phyloP scores from a whole-genome alignment of 202 grass and related monocot genomes.

The Panicum hallii region DNA sequence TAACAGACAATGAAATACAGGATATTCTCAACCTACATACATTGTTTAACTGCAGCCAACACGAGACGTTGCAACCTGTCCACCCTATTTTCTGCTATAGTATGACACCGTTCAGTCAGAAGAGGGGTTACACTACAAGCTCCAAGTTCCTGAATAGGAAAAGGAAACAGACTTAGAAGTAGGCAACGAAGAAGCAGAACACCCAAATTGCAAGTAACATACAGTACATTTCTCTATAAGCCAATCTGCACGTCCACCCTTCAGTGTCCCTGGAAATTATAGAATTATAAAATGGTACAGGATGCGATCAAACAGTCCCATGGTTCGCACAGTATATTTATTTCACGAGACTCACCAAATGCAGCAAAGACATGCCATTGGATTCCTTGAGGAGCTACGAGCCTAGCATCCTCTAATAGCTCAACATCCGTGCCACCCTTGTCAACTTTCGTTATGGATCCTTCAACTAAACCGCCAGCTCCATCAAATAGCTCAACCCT shows the following conservation, averaged over 20 bases:
- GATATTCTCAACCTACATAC: constrained; percentile 49
- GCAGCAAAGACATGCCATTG: constrained; percentile 92
- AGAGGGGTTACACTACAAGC: constrained; percentile 91
- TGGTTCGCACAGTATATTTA: background rate
- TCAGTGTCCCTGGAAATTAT: constrained; percentile 74
- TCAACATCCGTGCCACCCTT: constrained; percentile 72
- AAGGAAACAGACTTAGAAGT: constrained; percentile 32
- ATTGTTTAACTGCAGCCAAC: constrained; percentile 93
- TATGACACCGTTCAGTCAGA: constrained; percentile 75
- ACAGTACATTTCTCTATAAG: constrained; percentile 99
- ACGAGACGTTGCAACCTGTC: constrained; percentile 88
- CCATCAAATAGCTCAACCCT: constrained; percentile 95
- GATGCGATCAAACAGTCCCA: background rate
- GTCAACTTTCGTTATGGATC: constrained; percentile 75
- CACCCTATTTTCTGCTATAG: constrained; percentile 85
- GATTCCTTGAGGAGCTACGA: constrained; percentile 67
- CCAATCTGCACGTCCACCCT: constrained; percentile 93
- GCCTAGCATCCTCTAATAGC: constrained; percentile 66
- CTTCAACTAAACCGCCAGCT: constrained; percentile 74
- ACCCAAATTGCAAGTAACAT: constrained; percentile 58
- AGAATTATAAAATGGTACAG: constrained; percentile 33
- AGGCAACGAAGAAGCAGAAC: constrained; percentile 26
- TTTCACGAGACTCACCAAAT: constrained; percentile 65
- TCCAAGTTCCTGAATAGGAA: constrained; percentile 77
- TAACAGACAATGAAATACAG: background rate